Base-by-base conservation (phyloP, 1,139 yeast species). In the Zygotorulaspora mrakii region DNA sequence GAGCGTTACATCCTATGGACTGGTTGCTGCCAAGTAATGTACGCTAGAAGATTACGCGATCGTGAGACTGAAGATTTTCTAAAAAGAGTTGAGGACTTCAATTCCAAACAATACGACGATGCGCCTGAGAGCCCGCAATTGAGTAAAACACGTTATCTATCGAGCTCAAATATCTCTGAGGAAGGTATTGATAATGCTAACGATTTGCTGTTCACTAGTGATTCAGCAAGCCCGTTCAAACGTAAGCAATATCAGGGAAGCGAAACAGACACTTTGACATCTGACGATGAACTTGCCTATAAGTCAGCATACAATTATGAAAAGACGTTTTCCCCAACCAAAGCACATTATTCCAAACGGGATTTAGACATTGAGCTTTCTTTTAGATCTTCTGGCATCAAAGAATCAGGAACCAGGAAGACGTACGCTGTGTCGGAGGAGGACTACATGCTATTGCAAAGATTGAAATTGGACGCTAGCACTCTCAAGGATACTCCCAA, bases 251-350 rank as follows among this genome's bases (percentile, higher is more conserved):
- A 11, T n/a, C 31, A n/a, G 12, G n/a, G n/a, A n/a, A n/a, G n/a
- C n/a, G n/a, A n/a, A n/a, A n/a, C n/a, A n/a, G n/a, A n/a, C n/a
- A n/a, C n/a, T n/a, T n/a, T 11, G 6, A 32, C 24, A 14, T 16
- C 22, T 10, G 20, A 53, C 20, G 49, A 53, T 18, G 53, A 55
- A 4, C 45, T 64, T 32, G 56, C 57, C 0, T 64, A 57, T 34
- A 55, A 54, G 37, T 62, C 68, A 24, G 69, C 69, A 0, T 66
- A 65, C 37, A 66, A 63, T 40, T 66, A 61, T 45, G 68, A 66
- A 23, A 59, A 55, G 46, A 55, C 64, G 1, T 53, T 54, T 27
- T 53, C 52, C 6, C 54, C 59, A 5, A 46, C 43, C 37, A 43
- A 43, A 17, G 28, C 22, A 12, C 25, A 28, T 12, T 38, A 33